Percentiles rank a stretch among this genome's conserved stretches.
Evolutionary conservation across 495 filamentous ascomycete genomes (phyloP).

Genomic region (Hapsidospora chrysogenum): DNA sequence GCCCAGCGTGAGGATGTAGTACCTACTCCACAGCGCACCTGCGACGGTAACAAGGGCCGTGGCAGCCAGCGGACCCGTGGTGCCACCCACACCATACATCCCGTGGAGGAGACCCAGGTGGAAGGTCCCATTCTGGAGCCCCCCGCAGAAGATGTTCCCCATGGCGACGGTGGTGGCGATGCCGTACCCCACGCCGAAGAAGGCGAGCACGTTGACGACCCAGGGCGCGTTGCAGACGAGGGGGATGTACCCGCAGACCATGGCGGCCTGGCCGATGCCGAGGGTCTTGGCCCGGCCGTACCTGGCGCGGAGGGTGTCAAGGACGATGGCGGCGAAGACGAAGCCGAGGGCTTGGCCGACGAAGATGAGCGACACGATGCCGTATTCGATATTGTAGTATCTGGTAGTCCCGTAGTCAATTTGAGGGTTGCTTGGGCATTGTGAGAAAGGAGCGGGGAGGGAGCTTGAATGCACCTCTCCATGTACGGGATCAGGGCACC

Average conservation of each 20-base stretch:
- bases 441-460: constrained; percentile 1
- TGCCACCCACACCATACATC: constrained; percentile 57
- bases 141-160: constrained; percentile 59
- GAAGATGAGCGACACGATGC: constrained; percentile 63
- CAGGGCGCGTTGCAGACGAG: constrained; percentile 53
- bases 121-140: constrained; percentile 43
- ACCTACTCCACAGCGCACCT: constrained; percentile 35
- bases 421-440: not conserved
- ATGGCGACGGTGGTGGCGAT: constrained; percentile 50
- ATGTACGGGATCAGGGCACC: constrained; percentile 65
- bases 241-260: constrained; percentile 37
- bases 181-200: constrained; percentile 52
- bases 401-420: constrained; percentile 7
- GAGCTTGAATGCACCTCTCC: constrained; percentile 18
- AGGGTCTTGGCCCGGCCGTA: constrained; percentile 49
- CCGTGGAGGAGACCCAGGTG: constrained; percentile 51
- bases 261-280: constrained; percentile 34
- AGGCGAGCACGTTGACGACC: constrained; percentile 43
- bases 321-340: constrained; percentile 50
- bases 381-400: constrained; percentile 54
- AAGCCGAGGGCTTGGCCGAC: constrained; percentile 65
- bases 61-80: constrained; percentile 50
- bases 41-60: constrained; percentile 39
- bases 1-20: constrained; percentile 40
- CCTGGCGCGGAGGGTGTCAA: constrained; percentile 36